phyloP scores from a whole-genome alignment of 2,329 filamentous ascomycete species.

The Monilinia fructicola region DNA sequence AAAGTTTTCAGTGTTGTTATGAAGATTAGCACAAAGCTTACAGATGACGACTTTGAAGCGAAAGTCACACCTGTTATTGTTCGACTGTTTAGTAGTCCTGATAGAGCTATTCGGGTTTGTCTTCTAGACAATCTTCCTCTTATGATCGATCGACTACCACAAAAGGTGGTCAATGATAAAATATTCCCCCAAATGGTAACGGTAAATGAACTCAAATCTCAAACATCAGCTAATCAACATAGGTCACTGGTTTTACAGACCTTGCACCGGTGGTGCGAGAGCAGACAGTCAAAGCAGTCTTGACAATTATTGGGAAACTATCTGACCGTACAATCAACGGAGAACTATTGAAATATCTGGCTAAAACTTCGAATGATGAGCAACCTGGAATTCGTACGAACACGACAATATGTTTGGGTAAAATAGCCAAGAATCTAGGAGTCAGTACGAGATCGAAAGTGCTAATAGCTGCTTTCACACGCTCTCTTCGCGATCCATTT shows the following conservation, averaged over 20 bases:
- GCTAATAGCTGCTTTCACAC: slow-evolving; percentile 85
- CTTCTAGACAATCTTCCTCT: slow-evolving; percentile 82
- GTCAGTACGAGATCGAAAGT: slow-evolving; percentile 80
- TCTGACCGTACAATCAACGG: slow-evolving; percentile 93
- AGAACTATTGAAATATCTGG: slow-evolving; percentile 84
- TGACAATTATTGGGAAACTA: slow-evolving; percentile 83
- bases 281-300: slow-evolving; percentile 91
- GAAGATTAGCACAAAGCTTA: slow-evolving; percentile 85
- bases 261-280: slow-evolving; percentile 87
- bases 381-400: slow-evolving; percentile 97
- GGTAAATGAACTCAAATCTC: slow-evolving; percentile 13
- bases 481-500: slow-evolving; percentile 89
- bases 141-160: slow-evolving; percentile 88
- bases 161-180: slow-evolving; percentile 90
- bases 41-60: slow-evolving; percentile 83
- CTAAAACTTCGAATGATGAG: slow-evolving; percentile 95
- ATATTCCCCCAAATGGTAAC: slow-evolving; percentile 90
- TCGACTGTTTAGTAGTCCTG: slow-evolving; percentile 84
- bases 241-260: slow-evolving; percentile 94
- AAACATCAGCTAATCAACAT: slow-evolving; percentile 28
- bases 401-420: slow-evolving; percentile 94
- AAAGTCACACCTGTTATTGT: slow-evolving; percentile 84
- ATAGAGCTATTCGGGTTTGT: slow-evolving; percentile 88
- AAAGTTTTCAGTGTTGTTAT: slow-evolving; percentile 86
- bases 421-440: slow-evolving; percentile 88